A percentile compares a stretch with the other conserved stretches of the same genome.
Conservation (phyloP, 257 asterid genomes). For the Solanum chmielewskii region DNA sequence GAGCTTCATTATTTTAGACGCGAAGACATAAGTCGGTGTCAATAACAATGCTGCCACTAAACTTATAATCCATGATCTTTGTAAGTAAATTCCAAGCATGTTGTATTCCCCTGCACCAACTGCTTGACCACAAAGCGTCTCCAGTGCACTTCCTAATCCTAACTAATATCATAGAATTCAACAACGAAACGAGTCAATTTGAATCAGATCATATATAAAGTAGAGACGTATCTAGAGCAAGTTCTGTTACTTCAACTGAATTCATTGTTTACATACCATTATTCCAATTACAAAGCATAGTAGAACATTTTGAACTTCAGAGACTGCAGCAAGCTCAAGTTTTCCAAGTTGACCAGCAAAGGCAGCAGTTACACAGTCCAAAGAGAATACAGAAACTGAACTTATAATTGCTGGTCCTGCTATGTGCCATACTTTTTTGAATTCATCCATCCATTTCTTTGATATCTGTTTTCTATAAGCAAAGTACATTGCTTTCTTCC, state of each 20-base stretch:
- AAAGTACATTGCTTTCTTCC: neutral
- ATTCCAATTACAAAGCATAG: slow-evolving; percentile 16
- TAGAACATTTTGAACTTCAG: slow-evolving; percentile 16
- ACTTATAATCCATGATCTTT: slow-evolving; percentile 22
- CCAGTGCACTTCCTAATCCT: slow-evolving; percentile 30
- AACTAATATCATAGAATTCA: slow-evolving; percentile 3
- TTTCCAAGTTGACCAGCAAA: slow-evolving; percentile 22
- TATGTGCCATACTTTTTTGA: slow-evolving; percentile 20
- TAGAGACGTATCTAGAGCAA: neutral
- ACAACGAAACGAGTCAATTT: neutral
- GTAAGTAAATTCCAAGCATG: slow-evolving; percentile 25
- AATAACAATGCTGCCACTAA: neutral
- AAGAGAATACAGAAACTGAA: slow-evolving; percentile 16
- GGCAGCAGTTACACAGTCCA: slow-evolving; percentile 10
- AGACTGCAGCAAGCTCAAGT: slow-evolving; percentile 24
- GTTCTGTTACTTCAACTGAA: neutral
- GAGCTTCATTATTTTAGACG: slow-evolving; percentile 1
- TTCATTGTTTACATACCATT: slow-evolving; percentile 8
- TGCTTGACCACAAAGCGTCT: slow-evolving; percentile 32
- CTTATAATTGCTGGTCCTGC: slow-evolving; percentile 23
- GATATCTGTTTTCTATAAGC: neutral
- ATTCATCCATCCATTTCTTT: slow-evolving; percentile 3
- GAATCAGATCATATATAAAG: too few relatives aligned
- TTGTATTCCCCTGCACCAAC: slow-evolving; percentile 15
- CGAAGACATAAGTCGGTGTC: slow-evolving; percentile 6